These are phyloP conservation scores for Stephanodiscus triporus DNA, from an alignment of 108 stramenopile species.

Conservation along the genomic window DNA sequence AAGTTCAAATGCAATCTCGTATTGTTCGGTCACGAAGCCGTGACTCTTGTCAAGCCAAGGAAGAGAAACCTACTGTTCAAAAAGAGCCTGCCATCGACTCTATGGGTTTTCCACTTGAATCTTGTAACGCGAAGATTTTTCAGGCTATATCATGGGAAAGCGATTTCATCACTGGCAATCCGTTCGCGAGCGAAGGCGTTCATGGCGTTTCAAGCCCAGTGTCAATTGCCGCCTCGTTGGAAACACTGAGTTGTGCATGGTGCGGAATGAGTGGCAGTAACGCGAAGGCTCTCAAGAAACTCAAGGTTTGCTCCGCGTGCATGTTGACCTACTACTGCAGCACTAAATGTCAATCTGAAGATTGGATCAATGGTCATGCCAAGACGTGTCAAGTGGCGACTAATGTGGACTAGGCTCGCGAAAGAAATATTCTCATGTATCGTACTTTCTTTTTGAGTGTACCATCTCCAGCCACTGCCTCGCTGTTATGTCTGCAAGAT, in stretches of 20 bases:
- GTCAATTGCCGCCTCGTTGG: background rate
- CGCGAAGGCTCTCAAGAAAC: background rate
- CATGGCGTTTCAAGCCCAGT: background rate
- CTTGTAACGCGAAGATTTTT: background rate
- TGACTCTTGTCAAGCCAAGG: background rate
- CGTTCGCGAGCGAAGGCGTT: background rate
- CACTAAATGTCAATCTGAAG: background rate
- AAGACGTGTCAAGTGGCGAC: background rate
- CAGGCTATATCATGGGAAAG: background rate
- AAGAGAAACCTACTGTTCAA: background rate
- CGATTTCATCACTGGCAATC: background rate
- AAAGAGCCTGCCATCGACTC: background rate
- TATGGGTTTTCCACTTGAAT: background rate
- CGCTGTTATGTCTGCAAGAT: background rate
- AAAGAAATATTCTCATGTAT: background rate
- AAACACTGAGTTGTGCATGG: background rate
- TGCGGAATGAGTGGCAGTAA: background rate
- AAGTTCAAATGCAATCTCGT: background rate
- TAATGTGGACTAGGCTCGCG: background rate
- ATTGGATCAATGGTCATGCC: slow-evolving; percentile 2
- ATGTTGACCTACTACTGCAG: background rate
- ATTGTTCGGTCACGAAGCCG: background rate
- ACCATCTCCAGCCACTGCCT: background rate
- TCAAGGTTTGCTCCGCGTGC: slow-evolving; percentile 5
- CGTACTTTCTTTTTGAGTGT: too few species aligned